Conservation (phyloP, 805 yeast species). For the Scheffersomyces lignosus region DNA sequence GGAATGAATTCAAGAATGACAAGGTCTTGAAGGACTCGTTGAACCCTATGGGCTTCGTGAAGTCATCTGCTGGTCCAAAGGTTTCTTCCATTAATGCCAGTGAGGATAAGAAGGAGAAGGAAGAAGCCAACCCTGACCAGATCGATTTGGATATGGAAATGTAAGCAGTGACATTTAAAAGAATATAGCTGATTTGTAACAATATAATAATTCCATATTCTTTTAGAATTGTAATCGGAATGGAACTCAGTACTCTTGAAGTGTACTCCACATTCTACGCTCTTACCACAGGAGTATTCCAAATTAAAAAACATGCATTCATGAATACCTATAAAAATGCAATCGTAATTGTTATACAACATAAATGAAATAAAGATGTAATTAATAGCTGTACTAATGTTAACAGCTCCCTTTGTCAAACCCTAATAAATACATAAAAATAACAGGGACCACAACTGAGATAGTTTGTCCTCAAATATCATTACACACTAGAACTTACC, state of each 20-base stretch:
- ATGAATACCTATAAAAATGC: too few species aligned
- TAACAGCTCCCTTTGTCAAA: too few species aligned
- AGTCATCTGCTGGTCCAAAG: slow-evolving; percentile 31
- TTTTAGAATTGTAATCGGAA: background rate
- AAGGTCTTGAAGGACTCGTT: slow-evolving; percentile 12
- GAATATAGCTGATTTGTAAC: background rate
- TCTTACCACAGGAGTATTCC: too few species aligned
- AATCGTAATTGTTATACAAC: too few species aligned
- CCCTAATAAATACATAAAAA: too few species aligned
- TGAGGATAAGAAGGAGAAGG: slow-evolving; percentile 1
- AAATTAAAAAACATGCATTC: too few species aligned
- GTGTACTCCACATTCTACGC: too few species aligned
- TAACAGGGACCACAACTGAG: too few species aligned
- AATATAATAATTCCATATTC: background rate
- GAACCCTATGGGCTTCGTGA: slow-evolving; percentile 51
- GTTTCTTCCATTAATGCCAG: slow-evolving; percentile 4
- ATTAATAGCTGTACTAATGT: too few species aligned
- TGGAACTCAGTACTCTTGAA: background rate
- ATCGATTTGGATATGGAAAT: slow-evolving; percentile 56
- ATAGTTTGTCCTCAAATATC: too few species aligned
- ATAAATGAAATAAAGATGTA: too few species aligned
- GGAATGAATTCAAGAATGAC: slow-evolving; percentile 16
- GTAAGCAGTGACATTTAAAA: slow-evolving; percentile 8
- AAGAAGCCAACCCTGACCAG: slow-evolving; percentile 52
- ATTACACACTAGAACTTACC: slow-evolving; percentile 24